Percentiles rank a stretch among this genome's conserved stretches.
Evolutionary conservation across 305 asterid species (phyloP).

Genomic region (Fraxinus ornus): DNA sequence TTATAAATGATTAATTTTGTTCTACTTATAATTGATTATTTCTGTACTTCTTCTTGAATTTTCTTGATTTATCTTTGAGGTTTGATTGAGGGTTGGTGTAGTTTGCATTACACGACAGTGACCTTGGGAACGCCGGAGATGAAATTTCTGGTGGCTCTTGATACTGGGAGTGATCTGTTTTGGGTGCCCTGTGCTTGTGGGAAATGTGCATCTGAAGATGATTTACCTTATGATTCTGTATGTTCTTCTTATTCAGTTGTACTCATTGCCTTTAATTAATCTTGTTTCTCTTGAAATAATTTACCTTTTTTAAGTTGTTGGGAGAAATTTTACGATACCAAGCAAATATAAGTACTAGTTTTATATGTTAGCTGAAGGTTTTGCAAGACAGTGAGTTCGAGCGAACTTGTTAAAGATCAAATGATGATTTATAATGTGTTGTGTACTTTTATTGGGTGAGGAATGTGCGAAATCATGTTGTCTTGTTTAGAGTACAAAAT

Average conservation of each 20-base stretch:
- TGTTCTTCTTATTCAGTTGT: slow-evolving; percentile 18
- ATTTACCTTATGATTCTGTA: slow-evolving; percentile 56
- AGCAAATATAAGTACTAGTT: not conserved
- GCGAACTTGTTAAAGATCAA: not conserved
- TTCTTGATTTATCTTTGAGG: slow-evolving; percentile 7
- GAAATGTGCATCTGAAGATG: slow-evolving; percentile 56
- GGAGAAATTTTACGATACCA: not conserved
- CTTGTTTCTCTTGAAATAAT: not conserved
- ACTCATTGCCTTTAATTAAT: not conserved
- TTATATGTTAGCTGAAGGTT: not conserved
- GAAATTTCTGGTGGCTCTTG: slow-evolving; percentile 88
- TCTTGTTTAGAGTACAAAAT: not conserved
- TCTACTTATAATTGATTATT: not conserved
- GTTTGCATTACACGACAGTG: slow-evolving; percentile 85
- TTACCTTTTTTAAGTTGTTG: not conserved
- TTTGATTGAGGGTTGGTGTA: slow-evolving; percentile 35
- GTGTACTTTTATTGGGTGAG: not conserved
- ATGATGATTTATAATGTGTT: not conserved
- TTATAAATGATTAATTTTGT: not conserved
- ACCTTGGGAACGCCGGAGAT: slow-evolving; percentile 70
- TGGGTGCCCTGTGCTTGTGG: slow-evolving; percentile 83
- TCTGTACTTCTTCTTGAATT: not conserved
- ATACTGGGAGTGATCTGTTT: slow-evolving; percentile 82
- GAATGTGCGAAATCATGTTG: not conserved
- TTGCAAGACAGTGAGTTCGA: not conserved